Conservation (phyloP, 139 green algal genomes). For the Closterium sp. region DNA sequence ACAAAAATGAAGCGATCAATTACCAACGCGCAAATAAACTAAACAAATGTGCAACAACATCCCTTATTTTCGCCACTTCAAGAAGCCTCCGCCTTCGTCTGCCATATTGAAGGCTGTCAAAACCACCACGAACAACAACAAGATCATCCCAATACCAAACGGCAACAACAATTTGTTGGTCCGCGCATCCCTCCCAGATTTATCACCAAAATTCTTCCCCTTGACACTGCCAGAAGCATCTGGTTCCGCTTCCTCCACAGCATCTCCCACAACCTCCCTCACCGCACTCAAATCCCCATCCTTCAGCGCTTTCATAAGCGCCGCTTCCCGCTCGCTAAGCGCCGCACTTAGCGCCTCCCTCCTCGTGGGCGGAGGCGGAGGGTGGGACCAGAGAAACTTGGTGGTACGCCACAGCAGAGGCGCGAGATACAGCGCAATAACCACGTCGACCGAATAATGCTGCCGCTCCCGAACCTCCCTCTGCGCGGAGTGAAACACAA, state of each 20-base stretch:
- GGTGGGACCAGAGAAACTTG: constrained; percentile 10
- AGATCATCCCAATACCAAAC: background rate
- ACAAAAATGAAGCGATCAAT: too few relatives aligned
- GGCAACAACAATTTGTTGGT: background rate
- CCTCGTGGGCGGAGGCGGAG: background rate
- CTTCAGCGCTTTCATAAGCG: constrained; percentile 30
- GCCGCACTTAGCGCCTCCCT: constrained; percentile 1
- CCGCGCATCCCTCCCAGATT: background rate
- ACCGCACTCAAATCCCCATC: constrained; percentile 33
- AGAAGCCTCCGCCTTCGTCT: background rate
- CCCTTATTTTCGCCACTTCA: background rate
- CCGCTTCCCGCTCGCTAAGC: background rate
- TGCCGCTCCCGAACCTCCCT: constrained; percentile 49
- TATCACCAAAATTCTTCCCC: background rate
- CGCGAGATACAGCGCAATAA: constrained; percentile 33
- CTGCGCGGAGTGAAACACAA: constrained; percentile 30
- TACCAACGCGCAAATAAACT: too few relatives aligned
- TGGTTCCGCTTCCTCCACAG: background rate
- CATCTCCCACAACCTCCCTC: constrained; percentile 6
- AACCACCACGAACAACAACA: background rate
- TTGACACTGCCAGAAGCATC: background rate
- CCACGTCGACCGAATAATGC: constrained; percentile 45
- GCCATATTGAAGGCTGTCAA: background rate
- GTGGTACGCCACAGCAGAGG: constrained; percentile 34
- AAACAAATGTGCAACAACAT: too few relatives aligned